Evolutionary conservation across 345 rosid genomes (phyloP).

Genomic region (Eucalyptus pumila): DNA sequence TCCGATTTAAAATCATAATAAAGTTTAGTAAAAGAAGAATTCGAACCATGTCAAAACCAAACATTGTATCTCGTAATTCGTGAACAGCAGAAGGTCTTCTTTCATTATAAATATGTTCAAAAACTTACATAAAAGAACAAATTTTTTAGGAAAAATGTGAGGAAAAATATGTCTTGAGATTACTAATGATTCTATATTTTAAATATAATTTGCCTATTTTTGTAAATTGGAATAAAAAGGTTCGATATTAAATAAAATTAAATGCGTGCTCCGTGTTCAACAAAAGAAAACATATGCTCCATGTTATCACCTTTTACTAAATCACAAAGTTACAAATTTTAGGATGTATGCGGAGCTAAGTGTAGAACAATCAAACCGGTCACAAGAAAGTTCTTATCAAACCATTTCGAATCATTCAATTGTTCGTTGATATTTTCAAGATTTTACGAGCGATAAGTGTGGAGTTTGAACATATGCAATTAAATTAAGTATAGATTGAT

Average conservation of each 20-base stretch:
- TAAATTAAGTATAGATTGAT: rapidly evolving
- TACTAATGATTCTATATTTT: background rate
- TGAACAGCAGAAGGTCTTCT: rapidly evolving
- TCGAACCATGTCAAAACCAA: rapidly evolving
- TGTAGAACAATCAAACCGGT: rapidly evolving
- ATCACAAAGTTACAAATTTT: no score
- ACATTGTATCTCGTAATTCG: rapidly evolving
- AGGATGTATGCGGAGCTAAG: rapidly evolving
- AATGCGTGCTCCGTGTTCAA: rapidly evolving
- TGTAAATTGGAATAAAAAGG: background rate
- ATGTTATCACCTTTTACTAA: rapidly evolving
- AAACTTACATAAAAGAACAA: background rate
- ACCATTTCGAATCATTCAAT: rapidly evolving
- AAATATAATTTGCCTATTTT: rapidly evolving
- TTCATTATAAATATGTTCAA: rapidly evolving
- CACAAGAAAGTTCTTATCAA: rapidly evolving
- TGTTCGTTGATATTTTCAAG: rapidly evolving
- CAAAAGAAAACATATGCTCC: no score
- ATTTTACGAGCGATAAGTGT: rapidly evolving
- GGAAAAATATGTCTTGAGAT: rapidly evolving
- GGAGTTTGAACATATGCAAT: no score
- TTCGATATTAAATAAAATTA: no score
- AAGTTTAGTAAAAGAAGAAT: no score
- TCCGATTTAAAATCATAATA: no score
- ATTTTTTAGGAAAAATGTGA: rapidly evolving